Evolutionary conservation across 192 early-diverging fungal species (phyloP), one percentile per base, ranked within the genome.

Genomic region (Backusella westeae): DNA sequence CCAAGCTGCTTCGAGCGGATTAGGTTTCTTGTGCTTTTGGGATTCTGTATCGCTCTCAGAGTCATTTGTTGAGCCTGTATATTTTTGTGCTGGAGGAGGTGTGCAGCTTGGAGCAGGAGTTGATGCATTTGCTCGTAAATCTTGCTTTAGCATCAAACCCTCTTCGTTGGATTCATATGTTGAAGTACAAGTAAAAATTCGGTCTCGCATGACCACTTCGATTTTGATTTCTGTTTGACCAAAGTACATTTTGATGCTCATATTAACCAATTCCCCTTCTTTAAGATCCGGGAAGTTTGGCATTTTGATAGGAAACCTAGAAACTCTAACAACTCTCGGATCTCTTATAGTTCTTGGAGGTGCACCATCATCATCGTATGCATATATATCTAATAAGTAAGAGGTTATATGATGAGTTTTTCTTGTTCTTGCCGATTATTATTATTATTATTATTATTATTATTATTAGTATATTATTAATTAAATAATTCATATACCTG

Each of bases 351-450:
- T 21, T 34, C 68, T 17, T 69, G 68, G 68, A 14, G 68, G 68
- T n/a, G 7, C 3, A 34, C 78, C 78, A 67, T 80, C 74, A 42
- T 63, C 74, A 63, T 80, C 74, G 70, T 71, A 80, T 42, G 69
- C 78, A 72, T 75, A 80, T 19, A 80, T 38, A 71, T 80, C 78
- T 80, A 36, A 35, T 34, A 65, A 72, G 34, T 67, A 69, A 17
- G 39, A 44, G 15, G 42, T 44, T 53, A 53, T 77, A 70, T 4
- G 0, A 34, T 75, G 32, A 65, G 63, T 8, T n/a, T 36, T 23
- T 23, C 26, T 14, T 36, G 35, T 23, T 34, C 1, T 36, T 36
- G 1, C 15, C 1, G 14, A 34, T 34, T 32, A 44, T 44, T 17
- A 15, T 44, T 17, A 4, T 66, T 34, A 12, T 44, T 17, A 15